Conservation (phyloP, 2,329 filamentous ascomycete species). For the Penicillium vulpinum region DNA sequence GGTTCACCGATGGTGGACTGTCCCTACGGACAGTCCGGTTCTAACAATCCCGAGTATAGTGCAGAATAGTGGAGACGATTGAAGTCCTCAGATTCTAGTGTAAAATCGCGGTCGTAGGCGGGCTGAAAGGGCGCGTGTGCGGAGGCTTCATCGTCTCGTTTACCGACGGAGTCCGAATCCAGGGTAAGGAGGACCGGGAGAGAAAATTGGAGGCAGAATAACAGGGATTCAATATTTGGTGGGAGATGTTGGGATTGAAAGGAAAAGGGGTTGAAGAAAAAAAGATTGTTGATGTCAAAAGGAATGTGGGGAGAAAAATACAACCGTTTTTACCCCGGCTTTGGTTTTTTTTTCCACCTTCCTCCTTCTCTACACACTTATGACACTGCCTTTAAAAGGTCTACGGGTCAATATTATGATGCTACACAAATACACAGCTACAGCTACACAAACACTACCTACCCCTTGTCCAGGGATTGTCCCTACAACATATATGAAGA, state of each 20-base stretch:
- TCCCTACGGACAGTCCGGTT: background rate
- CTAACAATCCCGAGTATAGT: background rate
- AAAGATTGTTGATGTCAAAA: background rate
- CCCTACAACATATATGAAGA: background rate
- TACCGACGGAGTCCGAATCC: background rate
- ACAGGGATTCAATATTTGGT: background rate
- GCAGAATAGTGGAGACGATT: background rate
- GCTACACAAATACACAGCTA: background rate
- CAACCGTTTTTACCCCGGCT: conserved; percentile 8
- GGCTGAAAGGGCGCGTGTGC: background rate
- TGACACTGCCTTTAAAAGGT: too few relatives aligned
- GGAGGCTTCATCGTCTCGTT: conserved; percentile 9
- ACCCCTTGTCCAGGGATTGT: background rate
- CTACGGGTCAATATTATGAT: background rate
- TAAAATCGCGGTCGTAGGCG: background rate
- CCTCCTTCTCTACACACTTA: too few relatives aligned
- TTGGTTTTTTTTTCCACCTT: background rate
- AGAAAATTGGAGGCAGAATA: background rate
- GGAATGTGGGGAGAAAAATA: conserved; percentile 5
- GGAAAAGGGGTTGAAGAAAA: background rate
- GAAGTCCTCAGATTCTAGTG: background rate
- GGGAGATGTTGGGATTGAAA: background rate
- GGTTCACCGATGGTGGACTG: background rate
- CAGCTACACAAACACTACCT: background rate
- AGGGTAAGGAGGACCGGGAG: background rate